phyloP scores from a whole-genome alignment of 225 moss, liverwort and hornwort species.

The Polytrichum formosum region DNA sequence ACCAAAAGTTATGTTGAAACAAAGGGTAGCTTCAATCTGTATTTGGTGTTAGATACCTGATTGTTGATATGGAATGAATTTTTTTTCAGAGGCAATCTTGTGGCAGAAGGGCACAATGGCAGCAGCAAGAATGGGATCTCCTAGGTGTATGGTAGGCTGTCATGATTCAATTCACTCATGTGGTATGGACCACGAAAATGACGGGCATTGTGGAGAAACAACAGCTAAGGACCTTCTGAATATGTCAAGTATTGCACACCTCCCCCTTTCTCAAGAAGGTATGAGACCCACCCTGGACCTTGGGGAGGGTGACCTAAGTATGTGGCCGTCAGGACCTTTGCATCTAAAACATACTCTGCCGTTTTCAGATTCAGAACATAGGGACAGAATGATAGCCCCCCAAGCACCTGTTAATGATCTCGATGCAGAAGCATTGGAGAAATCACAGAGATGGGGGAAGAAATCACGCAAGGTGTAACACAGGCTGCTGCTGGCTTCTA shows the following conservation, averaged over 20 bases:
- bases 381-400: constrained; percentile 1
- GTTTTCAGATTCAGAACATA: constrained; percentile 8
- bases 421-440: constrained; percentile 5
- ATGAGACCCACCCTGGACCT: neutral
- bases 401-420: neutral
- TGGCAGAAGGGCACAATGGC: constrained; percentile 18
- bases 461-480: constrained; percentile 10
- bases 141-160: neutral
- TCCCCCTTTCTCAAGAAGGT: constrained; percentile 1
- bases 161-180: constrained; percentile 1
- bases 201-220: constrained; percentile 3
- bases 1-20: too few relatives aligned
- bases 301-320: constrained; percentile 22
- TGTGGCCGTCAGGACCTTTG: constrained; percentile 24
- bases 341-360: neutral
- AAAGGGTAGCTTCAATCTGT: neutral
- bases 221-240: constrained; percentile 27
- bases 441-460: constrained; percentile 13
- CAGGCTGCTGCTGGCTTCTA: neutral
- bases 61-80: neutral
- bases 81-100: constrained; percentile 33
- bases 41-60: neutral
- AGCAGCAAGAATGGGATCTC: constrained; percentile 10
- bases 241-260: constrained; percentile 9
- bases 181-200: neutral